Evolutionary conservation across 164 flowering plant species (phyloP), one percentile per base, ranked within the genome.

Genomic region (Magnolia officinalis): DNA sequence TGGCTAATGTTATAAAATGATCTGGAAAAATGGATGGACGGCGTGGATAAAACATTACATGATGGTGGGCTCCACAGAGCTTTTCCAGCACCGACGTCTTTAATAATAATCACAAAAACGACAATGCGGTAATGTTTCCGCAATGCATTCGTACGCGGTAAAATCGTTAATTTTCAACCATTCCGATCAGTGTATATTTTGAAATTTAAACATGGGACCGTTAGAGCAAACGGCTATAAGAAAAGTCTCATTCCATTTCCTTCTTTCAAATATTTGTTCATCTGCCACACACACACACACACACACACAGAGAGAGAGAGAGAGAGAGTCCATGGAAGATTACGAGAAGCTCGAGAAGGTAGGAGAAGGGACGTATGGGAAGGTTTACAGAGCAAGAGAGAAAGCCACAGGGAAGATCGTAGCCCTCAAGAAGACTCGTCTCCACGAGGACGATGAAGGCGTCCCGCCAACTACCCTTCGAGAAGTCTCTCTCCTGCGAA

Each of bases 321-420:
- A 61, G 69, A 24, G n/a, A 68, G 51, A 21, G 55, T 90, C 84
- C 21, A 93, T 92, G 99, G 98, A 95, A 7, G 92, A 88, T 0
- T 93, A 86, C 75, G 95, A 93, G 92, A 93, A 95, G 87, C 85
- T 95, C 1, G 99, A 95, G 88, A 95, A 95, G 78, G 99, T 95
- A 0, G 99, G 99, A 49, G 99, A 95, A 80, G 99, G 99, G 16
- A 96, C 98, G 0, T 96, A 96, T 81, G 98, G 98, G 37, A 96
- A 96, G 85, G 99, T 96, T 10, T 96, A 96, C 82, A 82, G 90
- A 76, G 97, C 97, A 0, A 83, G 91, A 70, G 99, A 96, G 74
- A 91, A 75, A 72, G 85, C 91, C 0, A 92, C 96, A 0, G 99
- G 98, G 2, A 89, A 87, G 82, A 96, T 92, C 77, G 98, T 96